phyloP scores from a whole-genome alignment of 2,329 filamentous ascomycete genomes.

The Sclerotinia trifoliorum region DNA sequence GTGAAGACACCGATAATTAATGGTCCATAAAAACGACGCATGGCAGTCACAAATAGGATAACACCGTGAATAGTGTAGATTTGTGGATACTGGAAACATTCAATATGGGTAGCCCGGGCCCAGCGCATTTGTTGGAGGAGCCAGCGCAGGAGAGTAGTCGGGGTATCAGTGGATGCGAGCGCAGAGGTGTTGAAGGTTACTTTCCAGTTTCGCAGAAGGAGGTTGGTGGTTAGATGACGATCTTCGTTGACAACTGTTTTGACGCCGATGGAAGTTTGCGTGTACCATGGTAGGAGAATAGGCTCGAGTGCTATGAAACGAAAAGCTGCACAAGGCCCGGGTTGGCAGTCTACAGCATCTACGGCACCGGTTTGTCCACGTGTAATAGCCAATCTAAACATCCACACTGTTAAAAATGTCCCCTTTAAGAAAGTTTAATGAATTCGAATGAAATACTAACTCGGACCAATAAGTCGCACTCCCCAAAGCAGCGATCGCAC shows the following conservation, averaged over 20 bases:
- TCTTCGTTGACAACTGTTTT: constrained; percentile 44
- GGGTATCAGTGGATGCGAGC: constrained; percentile 42
- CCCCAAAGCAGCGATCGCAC: constrained; percentile 38
- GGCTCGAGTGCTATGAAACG: constrained; percentile 38
- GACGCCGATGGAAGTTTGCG: constrained; percentile 41
- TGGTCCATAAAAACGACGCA: constrained; percentile 39
- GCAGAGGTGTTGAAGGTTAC: constrained; percentile 41
- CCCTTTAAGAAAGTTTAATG: no score
- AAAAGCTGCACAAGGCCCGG: constrained; percentile 42
- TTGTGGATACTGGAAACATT: constrained; percentile 41
- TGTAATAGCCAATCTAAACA: constrained; percentile 36
- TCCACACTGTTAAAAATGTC: background rate
- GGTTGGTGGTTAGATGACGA: constrained; percentile 42
- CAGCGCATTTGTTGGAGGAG: constrained; percentile 43
- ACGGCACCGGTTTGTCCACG: constrained; percentile 38
- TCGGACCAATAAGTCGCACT: constrained; percentile 42
- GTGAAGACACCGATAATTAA: constrained; percentile 37
- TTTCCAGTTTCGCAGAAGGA: constrained; percentile 41
- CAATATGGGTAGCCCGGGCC: constrained; percentile 41
- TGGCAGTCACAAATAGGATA: constrained; percentile 41
- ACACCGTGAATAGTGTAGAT: constrained; percentile 41
- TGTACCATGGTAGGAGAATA: constrained; percentile 42
- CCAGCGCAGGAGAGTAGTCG: constrained; percentile 41
- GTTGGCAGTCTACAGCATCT: constrained; percentile 42
- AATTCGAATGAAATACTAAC: background rate